phyloP scores from a whole-genome alignment of 257 asterid genomes.

The Nemophila menziesii region DNA sequence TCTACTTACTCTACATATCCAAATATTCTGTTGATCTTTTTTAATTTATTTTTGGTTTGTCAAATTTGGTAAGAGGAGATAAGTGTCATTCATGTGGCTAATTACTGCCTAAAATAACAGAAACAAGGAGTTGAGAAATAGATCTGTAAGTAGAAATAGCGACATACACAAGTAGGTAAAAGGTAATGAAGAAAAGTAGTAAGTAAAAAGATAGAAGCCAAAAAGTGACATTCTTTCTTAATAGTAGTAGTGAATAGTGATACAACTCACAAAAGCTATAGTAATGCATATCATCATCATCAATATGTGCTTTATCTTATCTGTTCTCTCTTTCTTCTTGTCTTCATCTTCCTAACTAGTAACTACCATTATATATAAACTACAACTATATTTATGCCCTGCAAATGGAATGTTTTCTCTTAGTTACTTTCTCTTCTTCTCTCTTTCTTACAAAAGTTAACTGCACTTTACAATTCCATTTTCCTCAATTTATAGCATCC shows the following conservation, averaged over 20 bases:
- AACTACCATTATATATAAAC: not conserved
- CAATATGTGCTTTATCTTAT: constrained; percentile 9
- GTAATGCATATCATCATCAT: constrained; percentile 19
- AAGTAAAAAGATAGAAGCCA: constrained; percentile 2
- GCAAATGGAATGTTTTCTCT: constrained; percentile 7
- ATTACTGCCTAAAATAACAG: no score
- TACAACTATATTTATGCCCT: constrained; percentile 7
- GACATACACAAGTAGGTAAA: not conserved
- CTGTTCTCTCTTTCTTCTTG: constrained; percentile 22
- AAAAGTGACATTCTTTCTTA: constrained; percentile 12
- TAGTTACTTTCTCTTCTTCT: constrained; percentile 17
- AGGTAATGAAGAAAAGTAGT: not conserved
- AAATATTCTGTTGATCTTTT: not conserved
- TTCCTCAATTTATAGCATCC: constrained; percentile 17
- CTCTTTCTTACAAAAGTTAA: not conserved
- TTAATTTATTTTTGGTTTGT: no score
- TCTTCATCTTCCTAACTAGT: constrained; percentile 14
- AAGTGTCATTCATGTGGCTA: no score
- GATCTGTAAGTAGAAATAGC: constrained; percentile 8
- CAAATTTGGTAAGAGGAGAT: no score
- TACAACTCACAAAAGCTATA: constrained; percentile 12
- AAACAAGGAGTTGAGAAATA: constrained; percentile 13
- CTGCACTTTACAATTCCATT: not conserved
- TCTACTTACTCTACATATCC: not conserved
- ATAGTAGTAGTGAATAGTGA: not conserved